Percentiles rank a stretch among this genome's conserved stretches.
Conservation (phyloP, 805 yeast genomes). For the Zygoascus flipseniorum region DNA sequence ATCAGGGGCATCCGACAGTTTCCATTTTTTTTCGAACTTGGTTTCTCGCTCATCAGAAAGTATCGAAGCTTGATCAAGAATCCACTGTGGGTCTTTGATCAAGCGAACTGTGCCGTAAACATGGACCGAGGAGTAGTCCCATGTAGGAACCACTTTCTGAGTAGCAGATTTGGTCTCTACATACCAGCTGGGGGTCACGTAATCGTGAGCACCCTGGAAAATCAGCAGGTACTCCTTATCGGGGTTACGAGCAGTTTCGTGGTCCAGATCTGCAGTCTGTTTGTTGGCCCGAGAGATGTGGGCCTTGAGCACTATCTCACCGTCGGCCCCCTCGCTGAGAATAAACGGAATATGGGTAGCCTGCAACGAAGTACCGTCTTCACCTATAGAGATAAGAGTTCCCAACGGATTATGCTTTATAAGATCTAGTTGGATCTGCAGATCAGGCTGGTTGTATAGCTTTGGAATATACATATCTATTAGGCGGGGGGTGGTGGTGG, state of each 20-base stretch:
- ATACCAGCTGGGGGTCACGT: slow-evolving; percentile 54
- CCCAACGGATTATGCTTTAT: slow-evolving; percentile 45
- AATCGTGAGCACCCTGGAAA: slow-evolving; percentile 42
- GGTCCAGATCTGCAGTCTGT: slow-evolving; percentile 32
- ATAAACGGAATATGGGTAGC: slow-evolving; percentile 47
- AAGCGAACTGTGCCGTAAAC: slow-evolving; percentile 42
- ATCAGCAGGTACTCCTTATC: slow-evolving; percentile 36
- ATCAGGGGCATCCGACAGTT: slow-evolving; percentile 49
- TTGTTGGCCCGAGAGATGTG: slow-evolving; percentile 48
- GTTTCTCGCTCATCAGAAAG: slow-evolving; percentile 43
- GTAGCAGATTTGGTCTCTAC: slow-evolving; percentile 43
- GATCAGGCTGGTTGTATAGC: background rate
- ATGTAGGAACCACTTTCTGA: slow-evolving; percentile 60
- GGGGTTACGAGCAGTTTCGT: slow-evolving; percentile 15
- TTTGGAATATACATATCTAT: slow-evolving; percentile 1
- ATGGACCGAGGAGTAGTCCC: slow-evolving; percentile 57
- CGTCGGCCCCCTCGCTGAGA: slow-evolving; percentile 28
- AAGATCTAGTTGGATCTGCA: slow-evolving; percentile 19
- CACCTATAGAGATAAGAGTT: slow-evolving; percentile 31
- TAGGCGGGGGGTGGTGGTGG: too few species aligned
- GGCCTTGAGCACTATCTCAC: slow-evolving; percentile 33
- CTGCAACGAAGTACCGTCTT: slow-evolving; percentile 30
- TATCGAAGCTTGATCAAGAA: slow-evolving; percentile 36
- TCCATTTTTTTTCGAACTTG: slow-evolving; percentile 38
- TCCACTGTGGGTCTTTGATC: slow-evolving; percentile 38